These are phyloP conservation scores for Penicillium sp. DNA, from an alignment of 2,329 filamentous ascomycete species.

Conservation along the genomic window DNA sequence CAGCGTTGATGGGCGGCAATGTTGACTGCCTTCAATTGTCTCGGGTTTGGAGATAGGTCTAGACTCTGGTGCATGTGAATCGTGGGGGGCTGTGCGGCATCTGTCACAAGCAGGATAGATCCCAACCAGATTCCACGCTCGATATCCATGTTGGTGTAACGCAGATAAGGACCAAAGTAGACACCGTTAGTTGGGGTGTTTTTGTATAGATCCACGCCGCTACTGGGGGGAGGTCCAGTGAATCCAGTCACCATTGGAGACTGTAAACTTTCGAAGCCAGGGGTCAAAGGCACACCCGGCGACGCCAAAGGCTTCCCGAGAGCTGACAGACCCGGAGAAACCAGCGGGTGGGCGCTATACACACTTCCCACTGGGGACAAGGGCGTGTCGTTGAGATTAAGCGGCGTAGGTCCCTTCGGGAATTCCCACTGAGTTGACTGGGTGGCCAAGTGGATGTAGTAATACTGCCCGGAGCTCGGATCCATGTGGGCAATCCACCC, in stretches of 20 bases:
- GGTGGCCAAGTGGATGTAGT: conserved; percentile 94
- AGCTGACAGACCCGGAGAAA: conserved; percentile 63
- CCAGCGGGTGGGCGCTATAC: conserved; percentile 67
- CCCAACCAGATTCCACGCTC: conserved; percentile 88
- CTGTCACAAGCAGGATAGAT: conserved; percentile 89
- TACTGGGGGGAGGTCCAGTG: conserved; percentile 79
- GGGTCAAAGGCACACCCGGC: conserved; percentile 76
- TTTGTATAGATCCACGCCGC: conserved; percentile 92
- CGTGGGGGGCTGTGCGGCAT: conserved; percentile 86
- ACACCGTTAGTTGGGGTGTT: conserved; percentile 91
- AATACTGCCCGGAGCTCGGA: conserved; percentile 94
- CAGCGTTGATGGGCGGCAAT: conserved; percentile 90
- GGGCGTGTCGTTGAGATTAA: conserved; percentile 77
- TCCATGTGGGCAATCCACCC: conserved; percentile 98
- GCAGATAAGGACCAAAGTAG: conserved; percentile 93
- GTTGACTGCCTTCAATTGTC: conserved; percentile 75
- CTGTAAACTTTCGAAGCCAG: conserved; percentile 79
- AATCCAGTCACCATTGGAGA: conserved; percentile 74
- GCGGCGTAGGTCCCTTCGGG: conserved; percentile 87
- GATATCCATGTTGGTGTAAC: conserved; percentile 96
- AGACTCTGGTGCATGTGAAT: conserved; percentile 90
- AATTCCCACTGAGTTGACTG: conserved; percentile 99
- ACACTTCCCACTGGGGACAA: conserved; percentile 77
- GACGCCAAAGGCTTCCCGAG: conserved; percentile 63
- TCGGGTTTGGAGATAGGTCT: conserved; percentile 88